Evolutionary conservation across 805 yeast genomes (phyloP).

Genomic region (Saccharomyces mikatae): DNA sequence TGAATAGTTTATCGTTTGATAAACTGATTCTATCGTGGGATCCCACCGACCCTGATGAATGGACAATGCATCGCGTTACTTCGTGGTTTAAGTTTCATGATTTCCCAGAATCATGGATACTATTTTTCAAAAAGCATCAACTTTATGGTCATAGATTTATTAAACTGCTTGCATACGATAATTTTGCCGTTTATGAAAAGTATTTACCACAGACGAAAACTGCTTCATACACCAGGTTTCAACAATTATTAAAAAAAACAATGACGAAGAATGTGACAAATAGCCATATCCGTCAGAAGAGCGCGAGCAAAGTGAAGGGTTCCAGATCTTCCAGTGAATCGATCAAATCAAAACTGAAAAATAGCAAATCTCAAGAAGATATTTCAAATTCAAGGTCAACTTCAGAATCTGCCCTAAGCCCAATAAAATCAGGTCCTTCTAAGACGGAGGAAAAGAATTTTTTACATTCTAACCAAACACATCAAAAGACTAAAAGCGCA

Average conservation of each 20-base stretch:
- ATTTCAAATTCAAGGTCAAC: constrained; percentile 17
- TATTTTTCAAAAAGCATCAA: constrained; percentile 47
- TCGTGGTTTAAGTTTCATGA: constrained; percentile 61
- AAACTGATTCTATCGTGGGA: constrained; percentile 38
- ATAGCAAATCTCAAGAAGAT: constrained; percentile 8
- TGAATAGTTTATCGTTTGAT: constrained; percentile 20
- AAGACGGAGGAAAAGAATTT: constrained; percentile 21
- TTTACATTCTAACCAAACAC: constrained; percentile 13
- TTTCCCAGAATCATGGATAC: constrained; percentile 71
- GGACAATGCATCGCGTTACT: constrained; percentile 64
- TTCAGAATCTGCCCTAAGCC: constrained; percentile 24
- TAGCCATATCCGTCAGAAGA: constrained; percentile 19
- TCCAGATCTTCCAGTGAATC: constrained; percentile 27
- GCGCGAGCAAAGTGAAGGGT: constrained; percentile 15
- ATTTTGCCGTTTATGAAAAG: constrained; percentile 37
- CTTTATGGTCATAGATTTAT: constrained; percentile 58
- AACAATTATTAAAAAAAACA: constrained; percentile 44
- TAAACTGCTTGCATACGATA: constrained; percentile 59
- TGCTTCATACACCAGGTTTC: constrained; percentile 50
- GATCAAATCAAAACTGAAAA: constrained; percentile 10
- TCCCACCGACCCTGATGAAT: constrained; percentile 47
- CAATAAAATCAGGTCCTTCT: constrained; percentile 10
- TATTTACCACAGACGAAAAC: constrained; percentile 39
- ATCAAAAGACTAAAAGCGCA: constrained; percentile 26
- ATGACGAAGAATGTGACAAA: constrained; percentile 27